Conservation (phyloP, 2,329 filamentous ascomycete genomes). For the Trichoderma simmonsii region DNA sequence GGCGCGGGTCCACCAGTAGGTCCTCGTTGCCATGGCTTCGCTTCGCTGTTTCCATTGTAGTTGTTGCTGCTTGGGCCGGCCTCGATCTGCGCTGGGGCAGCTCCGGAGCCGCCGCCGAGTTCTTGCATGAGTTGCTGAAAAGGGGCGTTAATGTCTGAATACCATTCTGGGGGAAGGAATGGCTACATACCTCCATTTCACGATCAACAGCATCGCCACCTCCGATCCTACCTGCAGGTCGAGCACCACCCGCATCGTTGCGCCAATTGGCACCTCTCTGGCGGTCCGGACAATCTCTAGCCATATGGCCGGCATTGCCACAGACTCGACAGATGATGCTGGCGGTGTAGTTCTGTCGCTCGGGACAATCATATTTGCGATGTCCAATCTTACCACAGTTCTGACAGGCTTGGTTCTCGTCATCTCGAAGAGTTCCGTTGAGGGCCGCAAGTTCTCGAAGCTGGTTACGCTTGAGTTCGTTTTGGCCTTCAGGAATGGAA, state of each 20-base stretch:
- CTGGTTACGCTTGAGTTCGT: constrained; percentile 98
- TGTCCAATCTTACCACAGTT: constrained; percentile 99
- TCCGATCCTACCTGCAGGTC: constrained; percentile 64
- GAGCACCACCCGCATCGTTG: constrained; percentile 59
- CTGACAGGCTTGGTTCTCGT: constrained; percentile 98
- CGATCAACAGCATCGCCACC: constrained; percentile 82
- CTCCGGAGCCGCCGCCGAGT: constrained; percentile 70
- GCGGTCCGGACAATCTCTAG: constrained; percentile 92
- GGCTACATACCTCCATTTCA: constrained; percentile 80
- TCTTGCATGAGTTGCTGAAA: constrained; percentile 92
- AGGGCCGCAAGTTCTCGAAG: constrained; percentile 95
- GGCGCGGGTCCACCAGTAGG: constrained; percentile 81
- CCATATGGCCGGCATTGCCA: constrained; percentile 97
- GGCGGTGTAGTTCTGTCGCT: constrained; percentile 97
- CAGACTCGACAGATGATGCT: constrained; percentile 99
- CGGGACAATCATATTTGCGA: constrained; percentile 96
- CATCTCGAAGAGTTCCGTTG: constrained; percentile 97
- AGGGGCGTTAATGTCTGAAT: background rate
- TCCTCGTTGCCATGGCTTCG: constrained; percentile 85
- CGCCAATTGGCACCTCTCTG: constrained; percentile 90
- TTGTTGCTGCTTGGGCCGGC: constrained; percentile 65
- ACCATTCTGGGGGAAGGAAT: background rate
- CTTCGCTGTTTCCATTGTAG: constrained; percentile 47
- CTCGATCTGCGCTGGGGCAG: constrained; percentile 78
- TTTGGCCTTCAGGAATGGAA: constrained; percentile 97